phyloP scores from a whole-genome alignment of 306 rosid species.

The Macrotyloma uniflorum region DNA sequence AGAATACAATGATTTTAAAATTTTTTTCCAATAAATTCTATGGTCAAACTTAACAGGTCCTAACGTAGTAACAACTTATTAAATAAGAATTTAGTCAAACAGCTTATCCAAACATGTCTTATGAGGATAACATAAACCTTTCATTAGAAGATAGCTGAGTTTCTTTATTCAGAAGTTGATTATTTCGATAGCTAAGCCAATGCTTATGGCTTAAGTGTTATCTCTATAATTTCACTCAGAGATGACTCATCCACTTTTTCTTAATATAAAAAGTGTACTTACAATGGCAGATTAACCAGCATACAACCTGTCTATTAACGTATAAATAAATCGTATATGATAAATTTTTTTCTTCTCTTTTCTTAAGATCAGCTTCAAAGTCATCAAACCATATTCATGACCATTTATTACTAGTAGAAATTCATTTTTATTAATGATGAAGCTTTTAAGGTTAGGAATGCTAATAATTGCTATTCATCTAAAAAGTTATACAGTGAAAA shows the following conservation, averaged over 20 bases:
- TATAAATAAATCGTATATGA: background rate
- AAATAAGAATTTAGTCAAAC: background rate
- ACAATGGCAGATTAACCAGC: background rate
- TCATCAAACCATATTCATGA: background rate
- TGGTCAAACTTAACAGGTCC: background rate
- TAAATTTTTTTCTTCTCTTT: background rate
- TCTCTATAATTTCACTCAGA: background rate
- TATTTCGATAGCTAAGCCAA: background rate
- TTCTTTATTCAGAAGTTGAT: slow-evolving; percentile 5
- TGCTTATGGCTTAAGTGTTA: background rate
- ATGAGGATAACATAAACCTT: background rate
- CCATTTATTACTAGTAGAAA: background rate
- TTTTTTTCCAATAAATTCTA: background rate
- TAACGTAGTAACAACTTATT: background rate
- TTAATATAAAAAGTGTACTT: background rate
- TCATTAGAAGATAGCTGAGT: background rate
- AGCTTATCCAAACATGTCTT: background rate
- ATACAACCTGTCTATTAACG: background rate
- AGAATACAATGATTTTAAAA: background rate
- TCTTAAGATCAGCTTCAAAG: background rate
- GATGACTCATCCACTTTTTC: background rate
- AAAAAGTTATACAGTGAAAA: background rate
- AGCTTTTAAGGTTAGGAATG: background rate
- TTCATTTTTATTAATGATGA: background rate
- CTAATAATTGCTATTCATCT: background rate